Evolutionary conservation across 306 rosid genomes (phyloP).

Genomic region (Castanopsis chinensis): DNA sequence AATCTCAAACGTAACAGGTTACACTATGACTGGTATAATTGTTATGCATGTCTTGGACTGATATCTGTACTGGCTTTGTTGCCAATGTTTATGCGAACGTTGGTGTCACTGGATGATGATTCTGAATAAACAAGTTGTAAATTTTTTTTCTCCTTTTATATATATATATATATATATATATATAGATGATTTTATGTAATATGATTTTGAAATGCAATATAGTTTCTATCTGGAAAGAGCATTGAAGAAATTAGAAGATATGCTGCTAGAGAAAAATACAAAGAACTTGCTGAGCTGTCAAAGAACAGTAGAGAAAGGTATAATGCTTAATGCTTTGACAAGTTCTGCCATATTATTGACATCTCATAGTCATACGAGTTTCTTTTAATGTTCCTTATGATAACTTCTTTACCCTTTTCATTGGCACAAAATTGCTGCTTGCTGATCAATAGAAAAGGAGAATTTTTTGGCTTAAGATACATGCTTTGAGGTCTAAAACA

Average conservation of each 20-base stretch:
- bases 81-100: not conserved
- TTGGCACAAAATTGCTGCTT: not conserved
- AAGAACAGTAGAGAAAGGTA: slow-evolving; percentile 10
- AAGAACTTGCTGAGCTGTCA: not conserved
- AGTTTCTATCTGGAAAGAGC: slow-evolving; percentile 16
- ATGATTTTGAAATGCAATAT: not conserved
- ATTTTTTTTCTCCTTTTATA: not conserved
- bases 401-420: not conserved
- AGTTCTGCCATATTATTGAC: not conserved
- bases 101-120: not conserved
- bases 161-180: no score
- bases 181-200: not conserved
- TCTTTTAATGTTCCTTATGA: not conserved
- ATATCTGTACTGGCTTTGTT: not conserved
- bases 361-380: not conserved
- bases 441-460: not conserved
- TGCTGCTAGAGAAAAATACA: slow-evolving; percentile 5
- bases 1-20: no score
- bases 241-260: slow-evolving; percentile 1
- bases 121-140: not conserved
- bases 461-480: not conserved
- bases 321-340: not conserved
- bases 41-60: not conserved
- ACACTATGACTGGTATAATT: no score
- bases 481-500: not conserved